Conservation (phyloP, 768 basidiomycete species). For the Inosperma sp. region DNA sequence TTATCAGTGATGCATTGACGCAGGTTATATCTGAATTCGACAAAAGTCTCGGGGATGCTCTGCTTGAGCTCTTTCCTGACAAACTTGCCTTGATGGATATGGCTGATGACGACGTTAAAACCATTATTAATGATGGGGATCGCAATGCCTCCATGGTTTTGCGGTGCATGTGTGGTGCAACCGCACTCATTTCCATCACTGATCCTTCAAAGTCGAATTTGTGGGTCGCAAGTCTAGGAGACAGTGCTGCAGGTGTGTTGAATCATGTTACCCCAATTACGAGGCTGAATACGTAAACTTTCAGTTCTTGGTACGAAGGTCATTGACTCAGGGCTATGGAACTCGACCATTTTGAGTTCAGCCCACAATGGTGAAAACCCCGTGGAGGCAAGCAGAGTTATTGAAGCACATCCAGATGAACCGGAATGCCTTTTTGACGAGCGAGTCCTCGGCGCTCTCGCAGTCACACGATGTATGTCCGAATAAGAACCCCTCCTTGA, state of each 20-base stretch:
- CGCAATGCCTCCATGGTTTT: slow-evolving; percentile 32
- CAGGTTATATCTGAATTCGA: slow-evolving; percentile 38
- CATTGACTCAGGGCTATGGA: slow-evolving; percentile 31
- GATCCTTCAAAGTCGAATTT: slow-evolving; percentile 40
- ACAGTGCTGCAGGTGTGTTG: slow-evolving; percentile 47
- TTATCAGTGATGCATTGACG: slow-evolving; percentile 31
- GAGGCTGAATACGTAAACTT: neutral
- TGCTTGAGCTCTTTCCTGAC: slow-evolving; percentile 42
- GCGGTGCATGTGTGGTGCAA: slow-evolving; percentile 50
- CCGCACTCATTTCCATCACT: slow-evolving; percentile 44
- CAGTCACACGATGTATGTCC: slow-evolving; percentile 50
- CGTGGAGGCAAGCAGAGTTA: slow-evolving; percentile 38
- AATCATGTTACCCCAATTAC: neutral
- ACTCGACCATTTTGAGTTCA: slow-evolving; percentile 37
- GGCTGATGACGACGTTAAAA: slow-evolving; percentile 36
- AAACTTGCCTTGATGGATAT: slow-evolving; percentile 28
- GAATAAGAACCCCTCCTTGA: neutral
- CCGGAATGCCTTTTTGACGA: slow-evolving; percentile 38
- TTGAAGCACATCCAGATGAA: slow-evolving; percentile 45
- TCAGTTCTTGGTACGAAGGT: slow-evolving; percentile 41
- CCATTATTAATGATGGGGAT: slow-evolving; percentile 38
- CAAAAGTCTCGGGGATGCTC: slow-evolving; percentile 30
- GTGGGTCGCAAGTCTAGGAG: slow-evolving; percentile 56
- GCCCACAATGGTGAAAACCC: slow-evolving; percentile 48
- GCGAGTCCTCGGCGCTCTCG: slow-evolving; percentile 51